These are phyloP conservation scores for Soucietia sequanensis DNA, from an alignment of 805 yeast species.

Conservation along the genomic window DNA sequence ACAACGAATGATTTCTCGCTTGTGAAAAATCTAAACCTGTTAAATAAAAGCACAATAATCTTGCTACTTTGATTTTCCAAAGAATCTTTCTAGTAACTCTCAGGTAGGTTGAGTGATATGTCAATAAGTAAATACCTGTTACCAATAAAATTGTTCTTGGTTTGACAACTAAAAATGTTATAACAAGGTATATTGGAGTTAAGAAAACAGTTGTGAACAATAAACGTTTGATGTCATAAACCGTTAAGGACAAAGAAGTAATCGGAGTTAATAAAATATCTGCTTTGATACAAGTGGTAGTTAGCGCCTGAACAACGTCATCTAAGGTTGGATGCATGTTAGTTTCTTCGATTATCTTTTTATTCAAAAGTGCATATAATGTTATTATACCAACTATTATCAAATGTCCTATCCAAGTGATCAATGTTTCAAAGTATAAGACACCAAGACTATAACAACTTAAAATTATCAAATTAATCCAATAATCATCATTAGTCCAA, in stretches of 20 bases:
- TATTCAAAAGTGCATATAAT: conserved; percentile 57
- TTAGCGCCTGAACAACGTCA: conserved; percentile 74
- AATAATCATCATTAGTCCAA: conserved; percentile 86
- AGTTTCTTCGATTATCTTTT: conserved; percentile 56
- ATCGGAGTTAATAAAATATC: conserved; percentile 82
- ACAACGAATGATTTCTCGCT: conserved; percentile 44
- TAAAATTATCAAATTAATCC: conserved; percentile 67
- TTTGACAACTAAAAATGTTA: conserved; percentile 64
- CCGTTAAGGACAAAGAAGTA: conserved; percentile 66
- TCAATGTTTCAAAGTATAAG: conserved; percentile 73
- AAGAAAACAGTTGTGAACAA: conserved; percentile 80
- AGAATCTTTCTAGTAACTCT: conserved; percentile 77
- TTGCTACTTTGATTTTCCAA: conserved; percentile 76
- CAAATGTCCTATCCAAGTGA: conserved; percentile 81
- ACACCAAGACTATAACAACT: conserved; percentile 55
- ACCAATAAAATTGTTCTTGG: conserved; percentile 66
- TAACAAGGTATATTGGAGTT: conserved; percentile 78
- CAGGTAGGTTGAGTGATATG: conserved; percentile 86
- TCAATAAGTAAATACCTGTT: conserved; percentile 59
- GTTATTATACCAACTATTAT: conserved; percentile 61
- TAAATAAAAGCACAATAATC: conserved; percentile 72
- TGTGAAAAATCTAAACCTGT: conserved; percentile 80
- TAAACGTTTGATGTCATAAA: conserved; percentile 76
- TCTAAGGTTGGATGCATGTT: conserved; percentile 77
- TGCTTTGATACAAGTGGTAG: conserved; percentile 70